Percentiles rank a stretch among this genome's conserved stretches.
Conservation (phyloP, 352 stramenopile genomes). For the Pythium vanterpoolii region DNA sequence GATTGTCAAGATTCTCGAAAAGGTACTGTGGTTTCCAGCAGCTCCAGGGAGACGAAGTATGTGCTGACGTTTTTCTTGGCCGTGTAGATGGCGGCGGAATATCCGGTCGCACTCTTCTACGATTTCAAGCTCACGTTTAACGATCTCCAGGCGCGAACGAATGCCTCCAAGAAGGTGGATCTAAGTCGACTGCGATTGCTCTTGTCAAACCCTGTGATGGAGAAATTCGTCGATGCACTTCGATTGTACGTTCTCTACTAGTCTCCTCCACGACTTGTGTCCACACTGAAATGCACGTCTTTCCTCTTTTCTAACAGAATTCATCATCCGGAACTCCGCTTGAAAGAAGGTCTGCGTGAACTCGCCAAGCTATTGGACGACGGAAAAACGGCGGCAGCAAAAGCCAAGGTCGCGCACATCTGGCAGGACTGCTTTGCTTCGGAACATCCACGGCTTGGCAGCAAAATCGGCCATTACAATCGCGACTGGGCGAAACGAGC, state of each 20-base stretch:
- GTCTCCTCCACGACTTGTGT: too few relatives aligned
- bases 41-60: background rate
- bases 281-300: background rate
- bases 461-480: slow-evolving; percentile 75
- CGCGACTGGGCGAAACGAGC: slow-evolving; percentile 45
- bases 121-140: slow-evolving; percentile 74
- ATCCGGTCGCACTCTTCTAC: slow-evolving; percentile 74
- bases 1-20: slow-evolving; percentile 64
- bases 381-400: slow-evolving; percentile 32
- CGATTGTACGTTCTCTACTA: slow-evolving; percentile 40
- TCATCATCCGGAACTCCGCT: slow-evolving; percentile 72
- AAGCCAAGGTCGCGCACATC: slow-evolving; percentile 33
- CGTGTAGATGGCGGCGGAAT: slow-evolving; percentile 63
- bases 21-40: slow-evolving; percentile 33
- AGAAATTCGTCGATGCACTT: slow-evolving; percentile 79
- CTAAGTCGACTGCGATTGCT: slow-evolving; percentile 45
- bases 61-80: background rate
- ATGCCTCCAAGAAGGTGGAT: slow-evolving; percentile 37
- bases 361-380: slow-evolving; percentile 62
- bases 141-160: slow-evolving; percentile 21
- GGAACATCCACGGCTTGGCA: slow-evolving; percentile 45
- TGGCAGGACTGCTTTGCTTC: slow-evolving; percentile 65
- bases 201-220: slow-evolving; percentile 67
- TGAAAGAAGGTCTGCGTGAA: slow-evolving; percentile 77
- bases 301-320: slow-evolving; percentile 31